Conservation (phyloP, 2,329 filamentous ascomycete species). For the Nannizzia gypsea region DNA sequence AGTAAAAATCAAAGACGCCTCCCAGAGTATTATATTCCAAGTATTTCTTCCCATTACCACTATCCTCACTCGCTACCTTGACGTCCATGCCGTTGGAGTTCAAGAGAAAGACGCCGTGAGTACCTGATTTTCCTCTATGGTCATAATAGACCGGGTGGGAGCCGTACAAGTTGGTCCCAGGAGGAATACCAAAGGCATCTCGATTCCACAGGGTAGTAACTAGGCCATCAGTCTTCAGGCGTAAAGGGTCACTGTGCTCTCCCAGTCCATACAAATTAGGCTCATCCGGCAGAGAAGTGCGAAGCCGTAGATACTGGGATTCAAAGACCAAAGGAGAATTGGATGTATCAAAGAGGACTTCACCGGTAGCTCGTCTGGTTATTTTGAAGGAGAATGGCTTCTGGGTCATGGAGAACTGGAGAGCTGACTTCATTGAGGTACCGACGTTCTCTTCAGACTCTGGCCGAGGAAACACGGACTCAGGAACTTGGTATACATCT, state of each 20-base stretch:
- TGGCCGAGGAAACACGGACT: constrained; percentile 51
- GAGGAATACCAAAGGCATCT: constrained; percentile 48
- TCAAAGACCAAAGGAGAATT: constrained; percentile 56
- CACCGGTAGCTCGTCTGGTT: constrained; percentile 13
- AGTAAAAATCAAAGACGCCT: constrained; percentile 58
- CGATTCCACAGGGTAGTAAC: constrained; percentile 53
- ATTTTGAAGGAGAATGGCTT: constrained; percentile 55
- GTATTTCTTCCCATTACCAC: constrained; percentile 48
- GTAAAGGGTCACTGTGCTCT: constrained; percentile 57
- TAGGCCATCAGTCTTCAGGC: constrained; percentile 52
- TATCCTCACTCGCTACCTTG: constrained; percentile 38
- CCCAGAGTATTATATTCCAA: constrained; percentile 65
- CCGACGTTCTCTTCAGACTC: constrained; percentile 21
- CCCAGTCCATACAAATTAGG: constrained; percentile 63
- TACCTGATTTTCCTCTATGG: constrained; percentile 44
- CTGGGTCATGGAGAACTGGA: constrained; percentile 41
- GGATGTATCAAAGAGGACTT: constrained; percentile 50
- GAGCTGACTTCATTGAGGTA: constrained; percentile 28
- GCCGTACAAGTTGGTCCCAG: constrained; percentile 53
- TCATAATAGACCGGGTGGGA: constrained; percentile 59
- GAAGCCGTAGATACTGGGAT: constrained; percentile 59
- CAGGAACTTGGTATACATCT: constrained; percentile 57
- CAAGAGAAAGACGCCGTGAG: constrained; percentile 51
- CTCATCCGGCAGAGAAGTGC: constrained; percentile 51
- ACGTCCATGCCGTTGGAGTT: constrained; percentile 62